Percentiles rank a stretch among this genome's conserved stretches.
phyloP scores from a whole-genome alignment of 2,329 filamentous ascomycete species.

The Cladosporium austrohemisphaericum region DNA sequence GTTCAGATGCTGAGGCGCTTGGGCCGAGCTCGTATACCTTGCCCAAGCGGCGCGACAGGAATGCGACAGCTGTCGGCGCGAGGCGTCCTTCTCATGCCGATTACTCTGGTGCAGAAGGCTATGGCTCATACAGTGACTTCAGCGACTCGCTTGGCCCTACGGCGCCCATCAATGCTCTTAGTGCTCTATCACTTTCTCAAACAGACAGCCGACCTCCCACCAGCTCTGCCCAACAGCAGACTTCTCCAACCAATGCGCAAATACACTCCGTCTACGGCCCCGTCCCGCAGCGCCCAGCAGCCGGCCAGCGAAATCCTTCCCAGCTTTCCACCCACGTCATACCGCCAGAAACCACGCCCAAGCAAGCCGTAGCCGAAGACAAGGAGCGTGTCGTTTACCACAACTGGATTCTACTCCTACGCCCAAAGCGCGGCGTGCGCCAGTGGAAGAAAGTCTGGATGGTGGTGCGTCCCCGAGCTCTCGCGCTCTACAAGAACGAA shows the following conservation, averaged over 20 bases:
- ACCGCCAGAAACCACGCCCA: constrained; percentile 9
- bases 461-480: constrained; percentile 77
- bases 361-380: constrained; percentile 51
- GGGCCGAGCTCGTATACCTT: constrained; percentile 18
- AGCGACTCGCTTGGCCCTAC: constrained; percentile 47
- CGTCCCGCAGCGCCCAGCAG: constrained; percentile 26
- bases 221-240: constrained; percentile 23
- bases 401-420: constrained; percentile 81
- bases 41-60: constrained; percentile 28
- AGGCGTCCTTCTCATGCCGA: constrained; percentile 59
- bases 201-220: constrained; percentile 32
- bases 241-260: constrained; percentile 18
- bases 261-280: constrained; percentile 35
- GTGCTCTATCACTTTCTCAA: constrained; percentile 31
- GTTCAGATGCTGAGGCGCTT: constrained; percentile 42
- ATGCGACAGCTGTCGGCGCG: constrained; percentile 32
- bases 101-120: constrained; percentile 58
- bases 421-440: constrained; percentile 75
- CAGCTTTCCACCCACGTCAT: constrained; percentile 53
- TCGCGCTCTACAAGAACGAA: constrained; percentile 91
- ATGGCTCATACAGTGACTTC: constrained; percentile 81
- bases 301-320: constrained; percentile 52
- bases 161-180: constrained; percentile 33
- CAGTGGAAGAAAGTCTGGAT: constrained; percentile 97
- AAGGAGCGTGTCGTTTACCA: constrained; percentile 91